Evolutionary conservation across 768 basidiomycete species (phyloP), one percentile per base, ranked within the genome.

Genomic region (Hortiboletus flavorubellus): DNA sequence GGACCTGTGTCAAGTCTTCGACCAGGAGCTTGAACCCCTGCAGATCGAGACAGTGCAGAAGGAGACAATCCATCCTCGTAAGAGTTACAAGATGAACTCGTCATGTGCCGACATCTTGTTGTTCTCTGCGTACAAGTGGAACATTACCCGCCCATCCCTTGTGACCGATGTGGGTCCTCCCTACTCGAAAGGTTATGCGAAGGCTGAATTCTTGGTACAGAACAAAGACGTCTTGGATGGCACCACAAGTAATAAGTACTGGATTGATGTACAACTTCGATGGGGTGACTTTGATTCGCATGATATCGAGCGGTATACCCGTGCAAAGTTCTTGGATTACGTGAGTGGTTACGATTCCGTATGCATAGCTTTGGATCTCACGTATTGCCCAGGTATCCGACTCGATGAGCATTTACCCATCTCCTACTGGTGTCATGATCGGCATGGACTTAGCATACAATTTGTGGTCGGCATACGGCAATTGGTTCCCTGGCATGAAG

Each of bases 11-110:
- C 96, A 98, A 81, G 96, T 98, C 21, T 97, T 99, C 65, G 97
- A 99, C 75, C 95, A 98, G 73, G 97, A 99, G 67, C 79, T 99
- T 34, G 97, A 99, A 70, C 95, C 97, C 4, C 76, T 99, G 15
- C 94, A 98, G 63, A 99, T 99, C 64, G 97, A 98, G 78, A 98
- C 95, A 0, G 97, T 99, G 0, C 97, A 98, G 73, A 99, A 99
- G 74, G 97, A 99, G 74, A 98, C 97, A 0, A 99, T 99, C 58
- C 97, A 97, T 72, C 96, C 96, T 64, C 91, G 96, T 75, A 98
- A 98, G 80, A 97, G 93, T 79, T 99, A 99, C 84, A 99, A 99
- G 84, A 98, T 99, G 97, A 99, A 99, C 76, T 97, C 94, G 8
- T 96, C 94, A n/a, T 98, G 96, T 61, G 96, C 96, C 49, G 97